Evolutionary conservation across 805 yeast genomes (phyloP).

Genomic region (Saccharomycopsis sp.): DNA sequence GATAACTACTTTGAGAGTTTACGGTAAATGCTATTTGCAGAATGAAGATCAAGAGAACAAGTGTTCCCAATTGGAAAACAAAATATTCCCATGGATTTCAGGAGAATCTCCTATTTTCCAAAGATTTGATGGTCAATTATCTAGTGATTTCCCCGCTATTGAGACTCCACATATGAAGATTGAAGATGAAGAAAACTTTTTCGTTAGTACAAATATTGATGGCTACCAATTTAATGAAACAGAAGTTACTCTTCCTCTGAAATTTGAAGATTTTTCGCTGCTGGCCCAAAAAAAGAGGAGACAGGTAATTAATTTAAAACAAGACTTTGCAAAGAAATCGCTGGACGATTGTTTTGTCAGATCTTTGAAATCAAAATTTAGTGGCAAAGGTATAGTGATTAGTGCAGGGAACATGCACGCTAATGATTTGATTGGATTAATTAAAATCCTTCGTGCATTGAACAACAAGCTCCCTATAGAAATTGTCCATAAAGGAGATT

Average conservation of each 20-base stretch:
- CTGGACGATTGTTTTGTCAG: slow-evolving; percentile 28
- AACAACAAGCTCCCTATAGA: slow-evolving; percentile 36
- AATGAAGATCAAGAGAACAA: not conserved
- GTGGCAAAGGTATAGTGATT: slow-evolving; percentile 32
- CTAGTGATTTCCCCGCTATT: slow-evolving; percentile 28
- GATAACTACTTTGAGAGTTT: slow-evolving; percentile 39
- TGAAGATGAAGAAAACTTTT: slow-evolving; percentile 22
- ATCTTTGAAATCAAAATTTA: slow-evolving; percentile 25
- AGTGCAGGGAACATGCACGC: slow-evolving; percentile 28
- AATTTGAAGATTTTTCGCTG: not conserved
- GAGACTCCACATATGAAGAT: slow-evolving; percentile 25
- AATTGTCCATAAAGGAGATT: slow-evolving; percentile 32
- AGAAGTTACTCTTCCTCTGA: slow-evolving; percentile 2
- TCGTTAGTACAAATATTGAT: not conserved
- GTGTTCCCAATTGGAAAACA: slow-evolving; percentile 4
- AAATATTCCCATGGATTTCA: slow-evolving; percentile 35
- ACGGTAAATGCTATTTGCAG: slow-evolving; percentile 40
- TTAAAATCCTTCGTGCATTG: slow-evolving; percentile 37
- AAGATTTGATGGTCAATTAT: slow-evolving; percentile 28
- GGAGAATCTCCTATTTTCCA: slow-evolving; percentile 32
- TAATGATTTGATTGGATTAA: slow-evolving; percentile 26
- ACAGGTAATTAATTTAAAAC: slow-evolving; percentile 21
- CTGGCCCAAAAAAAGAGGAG: slow-evolving; percentile 1
- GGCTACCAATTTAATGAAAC: slow-evolving; percentile 9
- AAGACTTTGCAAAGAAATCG: slow-evolving; percentile 29